phyloP scores from a whole-genome alignment of 1,139 yeast genomes.

The Candida sanyaensis region DNA sequence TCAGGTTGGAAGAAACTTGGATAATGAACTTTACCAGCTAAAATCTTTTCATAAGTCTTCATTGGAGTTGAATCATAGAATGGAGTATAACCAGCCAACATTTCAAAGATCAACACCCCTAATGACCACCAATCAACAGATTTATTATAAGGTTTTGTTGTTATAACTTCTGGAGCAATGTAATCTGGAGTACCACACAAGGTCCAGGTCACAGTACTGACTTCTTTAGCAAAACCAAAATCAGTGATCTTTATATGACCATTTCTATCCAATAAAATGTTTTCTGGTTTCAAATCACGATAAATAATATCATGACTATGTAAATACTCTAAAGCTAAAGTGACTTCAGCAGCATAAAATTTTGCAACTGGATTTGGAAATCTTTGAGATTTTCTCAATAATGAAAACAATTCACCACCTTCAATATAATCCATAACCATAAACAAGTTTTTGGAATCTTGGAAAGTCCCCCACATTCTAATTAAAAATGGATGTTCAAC shows the following conservation, averaged over 20 bases:
- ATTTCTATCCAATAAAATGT: slow-evolving; percentile 55
- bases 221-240: slow-evolving; percentile 65
- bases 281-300: slow-evolving; percentile 64
- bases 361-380: slow-evolving; percentile 66
- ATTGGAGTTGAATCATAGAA: slow-evolving; percentile 63
- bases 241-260: slow-evolving; percentile 64
- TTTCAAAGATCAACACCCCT: slow-evolving; percentile 60
- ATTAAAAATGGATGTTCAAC: slow-evolving; percentile 62
- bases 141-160: slow-evolving; percentile 62
- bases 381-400: slow-evolving; percentile 57
- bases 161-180: slow-evolving; percentile 64
- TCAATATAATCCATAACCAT: slow-evolving; percentile 68
- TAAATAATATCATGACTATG: slow-evolving; percentile 60
- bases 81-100: slow-evolving; percentile 65
- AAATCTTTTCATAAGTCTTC: slow-evolving; percentile 62
- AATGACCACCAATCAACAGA: slow-evolving; percentile 69
- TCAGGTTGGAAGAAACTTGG: slow-evolving; percentile 55
- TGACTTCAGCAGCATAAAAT: slow-evolving; percentile 63
- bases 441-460: slow-evolving; percentile 55
- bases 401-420: slow-evolving; percentile 61
- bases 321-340: slow-evolving; percentile 57
- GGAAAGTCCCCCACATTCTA: slow-evolving; percentile 68
- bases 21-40: slow-evolving; percentile 51
- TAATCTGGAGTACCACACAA: slow-evolving; percentile 67
- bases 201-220: slow-evolving; percentile 59